Base-by-base conservation (phyloP, 2,329 filamentous ascomycete genomes). In the Alternaria arborescens region DNA sequence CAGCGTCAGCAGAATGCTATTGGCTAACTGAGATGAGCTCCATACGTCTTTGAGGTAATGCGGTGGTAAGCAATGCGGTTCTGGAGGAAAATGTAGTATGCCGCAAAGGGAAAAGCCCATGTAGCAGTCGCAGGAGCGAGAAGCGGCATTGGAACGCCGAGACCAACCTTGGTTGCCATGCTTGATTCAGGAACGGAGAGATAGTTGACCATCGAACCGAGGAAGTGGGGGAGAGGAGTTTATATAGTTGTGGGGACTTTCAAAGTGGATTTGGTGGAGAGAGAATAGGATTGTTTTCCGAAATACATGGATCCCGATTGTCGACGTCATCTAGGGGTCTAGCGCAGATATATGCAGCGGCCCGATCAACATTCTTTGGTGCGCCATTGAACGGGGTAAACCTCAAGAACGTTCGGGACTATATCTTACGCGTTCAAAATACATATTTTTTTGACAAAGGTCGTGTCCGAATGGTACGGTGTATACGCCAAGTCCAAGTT, bases 21-120 rank as follows among this genome's bases (percentile, higher is more conserved):
- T 42, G 8, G 22, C 58, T 43, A 12, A 34, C 14, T 26, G 18
- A 43, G 38, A 40, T 38, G 30, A 26, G 30, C 43, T 24, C 63
- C 59, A 44, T 69, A 77, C 66, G 71, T 78, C 55, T 78, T 63
- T 22, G 65, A 70, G 10, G 57, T 65, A 12, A 79, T 30, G 6
- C 81, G 79, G 5, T 77, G 66, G 36, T 69, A 68, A 12, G 75
- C 73, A 51, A 82, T 72, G 16, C 81, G 77, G 41, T 76, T 74
- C 56, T 78, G 78, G 20, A 83, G 77, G 63, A 82, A 75, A 50
- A 77, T 44, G 51, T 80, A 77, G 65, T 82, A 83, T 5, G 73
- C 74, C 6, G 77, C 74, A 60, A 83, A 81, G 22, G 81, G 81
- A 34, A 76, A 68, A 32, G 75, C 68, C 76, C 75, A 81, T n/a